Evolutionary conservation across 345 rosid species (phyloP), one percentile per base, ranked within the genome.

Genomic region (Gossypium anomalum): DNA sequence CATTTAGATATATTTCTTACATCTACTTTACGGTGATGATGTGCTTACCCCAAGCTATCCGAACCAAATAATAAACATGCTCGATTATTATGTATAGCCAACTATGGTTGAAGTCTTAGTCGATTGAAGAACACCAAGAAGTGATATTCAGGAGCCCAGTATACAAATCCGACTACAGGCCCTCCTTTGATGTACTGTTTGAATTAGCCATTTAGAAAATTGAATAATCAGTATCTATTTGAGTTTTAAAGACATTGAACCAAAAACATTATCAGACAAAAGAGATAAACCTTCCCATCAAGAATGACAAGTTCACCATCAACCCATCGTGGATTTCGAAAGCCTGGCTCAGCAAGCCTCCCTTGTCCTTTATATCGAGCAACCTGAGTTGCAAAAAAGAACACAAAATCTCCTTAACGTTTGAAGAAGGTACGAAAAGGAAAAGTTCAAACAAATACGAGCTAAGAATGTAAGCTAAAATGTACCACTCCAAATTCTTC

Each of bases 71-170:
- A 78, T 55, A 52, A 52, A 48, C 62, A 76, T 59, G 69, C 79
- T 77, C 67, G 53, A 58, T 34, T 62, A 17, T 48, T 72, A 80
- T 83, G 83, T 85, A 79, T 80, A 76, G 52, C 45, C 49, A 75
- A 53, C 89, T 82, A 87, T 48, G 87, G 74, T 76, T 89, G 93
- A 79, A 92, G 94, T 83, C 86, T 86, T 80, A 92, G 84, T 59
- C 93, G 94, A 80, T 91, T 91, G 78, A 92, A 92, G 87, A 94
- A 89, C 86, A 89, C 88, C 88, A 94, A 87, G 86, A 89, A 91
- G 80, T 91, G 98, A 85, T 92, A 87, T 84, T 94, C 97, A 69
- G 98, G 98, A 67, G 89, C 98, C 98, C 98, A 92, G 65, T 91
- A 91, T 38, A 92, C 86, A 78, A 94, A 94, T 80, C 98, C 98